phyloP scores from a whole-genome alignment of 106 monocot species.

The Vanilla planifolia region DNA sequence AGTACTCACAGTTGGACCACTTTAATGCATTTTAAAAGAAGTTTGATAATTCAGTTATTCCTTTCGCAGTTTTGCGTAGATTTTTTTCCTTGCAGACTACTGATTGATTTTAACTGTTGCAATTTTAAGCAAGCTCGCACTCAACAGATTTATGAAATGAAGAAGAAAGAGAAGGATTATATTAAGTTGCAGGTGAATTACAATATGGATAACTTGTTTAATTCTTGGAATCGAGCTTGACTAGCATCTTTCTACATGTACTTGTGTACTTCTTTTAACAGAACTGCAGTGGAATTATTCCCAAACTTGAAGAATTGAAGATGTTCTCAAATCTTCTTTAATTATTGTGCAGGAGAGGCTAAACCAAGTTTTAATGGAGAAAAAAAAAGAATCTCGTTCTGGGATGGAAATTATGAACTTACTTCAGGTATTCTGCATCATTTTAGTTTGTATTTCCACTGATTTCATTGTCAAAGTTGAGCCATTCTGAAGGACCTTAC shows the following conservation, averaged over 20 bases:
- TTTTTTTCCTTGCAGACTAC: neutral
- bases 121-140: constrained; percentile 84
- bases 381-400: constrained; percentile 95
- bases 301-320: constrained; percentile 2
- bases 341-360: constrained; percentile 65
- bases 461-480: neutral
- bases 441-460: neutral
- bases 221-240: neutral
- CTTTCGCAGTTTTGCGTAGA: too few relatives aligned
- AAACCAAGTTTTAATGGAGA: constrained; percentile 98
- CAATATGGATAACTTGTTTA: neutral
- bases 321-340: constrained; percentile 1
- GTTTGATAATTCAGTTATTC: neutral
- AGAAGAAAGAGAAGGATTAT: constrained; percentile 99
- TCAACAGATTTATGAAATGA: constrained; percentile 98
- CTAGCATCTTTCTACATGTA: neutral
- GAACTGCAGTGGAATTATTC: neutral
- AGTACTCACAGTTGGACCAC: neutral
- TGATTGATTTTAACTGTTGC: neutral
- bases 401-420: constrained; percentile 99
- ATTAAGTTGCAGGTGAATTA: constrained; percentile 86
- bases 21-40: neutral
- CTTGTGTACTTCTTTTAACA: neutral
- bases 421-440: constrained; percentile 58
- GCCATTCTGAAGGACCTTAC: neutral